Base-by-base conservation (phyloP, 176 grass and related monocot species). In the Elaeis guineensis region DNA sequence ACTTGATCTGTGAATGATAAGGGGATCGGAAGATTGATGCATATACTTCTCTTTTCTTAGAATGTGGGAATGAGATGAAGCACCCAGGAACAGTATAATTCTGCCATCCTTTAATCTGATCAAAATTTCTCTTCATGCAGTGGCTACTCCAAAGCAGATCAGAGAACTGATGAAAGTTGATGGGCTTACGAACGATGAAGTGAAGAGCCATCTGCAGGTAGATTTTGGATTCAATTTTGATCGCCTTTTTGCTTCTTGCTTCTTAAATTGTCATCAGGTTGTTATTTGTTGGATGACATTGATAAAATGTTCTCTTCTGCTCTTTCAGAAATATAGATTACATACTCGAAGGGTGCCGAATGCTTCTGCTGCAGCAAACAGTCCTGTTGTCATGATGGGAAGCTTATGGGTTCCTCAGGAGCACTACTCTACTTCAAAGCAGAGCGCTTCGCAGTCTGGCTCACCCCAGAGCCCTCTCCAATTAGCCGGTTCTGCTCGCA, bases 151-250 rank as follows among this genome's bases (percentile, higher is more conserved):
- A 1, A 95, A 95, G 79, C 90, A 89, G 72, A 95, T 95, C 56
- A 83, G 90, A 52, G 85, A 95, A 57, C 49, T 86, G 70, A 95
- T 95, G 90, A 95, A 90, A 68, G 90, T 95, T 22, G 86, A 95
- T 24, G 90, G 79, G 49, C 85, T 95, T 25, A 95, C 90, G 1
- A 95, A 95, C 26, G 90, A 95, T 17, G 90, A 95, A 74, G 90
- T 95, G 18, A 95, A 95, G 63, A 95, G 90, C 77, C 90, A 95
- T 73, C 74, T 95, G 50, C 89, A 94, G 80, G 89, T 87, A 44
- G 49, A 44, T 64, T 26, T 44, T 44, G 35, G 35, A 44, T 44
- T 44, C 35, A 12, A 44, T 14, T 44, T 44, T 12, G 35, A 44
- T 44, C 2, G 8, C 35, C 11, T 14, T 12, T 44, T 44, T 14